These are phyloP conservation scores for Yamadazyma sp. DNA, from an alignment of 1,139 yeast species.

Conservation along the genomic window DNA sequence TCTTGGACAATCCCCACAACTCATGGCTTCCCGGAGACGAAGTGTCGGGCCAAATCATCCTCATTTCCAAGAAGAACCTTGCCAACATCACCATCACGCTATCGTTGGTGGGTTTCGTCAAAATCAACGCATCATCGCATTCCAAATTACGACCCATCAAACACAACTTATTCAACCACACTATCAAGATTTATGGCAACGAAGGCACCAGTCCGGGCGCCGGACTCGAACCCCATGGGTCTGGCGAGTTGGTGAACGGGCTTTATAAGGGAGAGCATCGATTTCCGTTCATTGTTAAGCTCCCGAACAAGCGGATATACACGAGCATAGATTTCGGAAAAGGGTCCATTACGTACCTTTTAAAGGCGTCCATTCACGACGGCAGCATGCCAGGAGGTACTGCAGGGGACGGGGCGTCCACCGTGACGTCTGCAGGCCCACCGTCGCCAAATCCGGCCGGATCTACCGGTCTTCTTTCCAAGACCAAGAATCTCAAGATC, in stretches of 20 bases:
- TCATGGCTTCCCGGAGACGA: constrained; percentile 67
- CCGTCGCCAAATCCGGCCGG: neutral
- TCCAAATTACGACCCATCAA: constrained; percentile 52
- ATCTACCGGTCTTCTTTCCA: constrained; percentile 17
- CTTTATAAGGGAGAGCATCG: constrained; percentile 79
- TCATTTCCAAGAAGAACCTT: constrained; percentile 55
- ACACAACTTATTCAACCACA: constrained; percentile 60
- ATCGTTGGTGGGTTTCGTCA: constrained; percentile 56
- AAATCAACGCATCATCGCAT: constrained; percentile 52
- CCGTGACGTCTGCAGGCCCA: neutral
- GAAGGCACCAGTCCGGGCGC: constrained; percentile 16
- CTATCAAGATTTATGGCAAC: constrained; percentile 66
- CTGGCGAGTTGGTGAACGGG: constrained; percentile 39
- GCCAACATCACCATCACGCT: constrained; percentile 55
- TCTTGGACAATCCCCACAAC: constrained; percentile 71
- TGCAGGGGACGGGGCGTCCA: no score
- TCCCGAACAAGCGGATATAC: constrained; percentile 69
- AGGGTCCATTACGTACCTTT: constrained; percentile 71
- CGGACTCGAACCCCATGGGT: no score
- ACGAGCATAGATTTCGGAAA: constrained; percentile 82
- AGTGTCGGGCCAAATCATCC: constrained; percentile 61
- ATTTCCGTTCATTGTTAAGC: constrained; percentile 78
- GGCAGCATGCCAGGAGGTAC: no score
- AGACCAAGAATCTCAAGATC: constrained; percentile 24
- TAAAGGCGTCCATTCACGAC: constrained; percentile 57